Evolutionary conservation across 495 filamentous ascomycete species (phyloP), one percentile per base, ranked within the genome.

Genomic region (Penicillium lagena): DNA sequence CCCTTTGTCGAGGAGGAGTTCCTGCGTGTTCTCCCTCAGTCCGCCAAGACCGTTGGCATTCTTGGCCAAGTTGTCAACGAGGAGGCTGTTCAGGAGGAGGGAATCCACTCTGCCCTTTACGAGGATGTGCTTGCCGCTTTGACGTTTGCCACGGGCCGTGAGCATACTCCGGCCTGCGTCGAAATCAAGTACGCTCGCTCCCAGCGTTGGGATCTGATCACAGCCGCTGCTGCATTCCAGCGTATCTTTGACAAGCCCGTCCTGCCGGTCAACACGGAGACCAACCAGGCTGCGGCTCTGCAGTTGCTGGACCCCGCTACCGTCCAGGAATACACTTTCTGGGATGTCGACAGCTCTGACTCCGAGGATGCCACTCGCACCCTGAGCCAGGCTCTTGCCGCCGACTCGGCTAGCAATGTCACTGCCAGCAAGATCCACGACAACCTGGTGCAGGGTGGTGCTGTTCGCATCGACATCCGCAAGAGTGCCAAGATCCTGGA

Each of bases 1-100:
- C 93, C 93, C 1, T 97, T 98, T 60, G 79, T 89, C 22, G 93
- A 98, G 67, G 86, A 93, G 53, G 87, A 86, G 42, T 98, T 98
- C 72, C 72, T 96, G 39, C 78, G 82, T 34, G 78, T 76, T 2
- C 73, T 98, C 10, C 90, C 93, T 8, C 70, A 78, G 53, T 85
- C 85, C 14, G 82, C 82, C 31, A 81, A 78, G 66, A 83, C 71
- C 15, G 75, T 97, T 43, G 82, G 82, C 31, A 74, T 85, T 17
- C 70, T 86, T 5, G 82, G 82, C 22, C 82, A 86, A 52, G 81
- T 85, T 44, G 63, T 64, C 27, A 73, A 78, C 35, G 58, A 73
- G 30, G 67, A 72, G 31, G 70, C 71, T 44, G 78, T 68, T 2
- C 73, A 79, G 33, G 90, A 96, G 59, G 62, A 73, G 35, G 83